These are phyloP conservation scores for Leishmania braziliensis DNA, from an alignment of 208 protist genomes.

Conservation along the genomic window DNA sequence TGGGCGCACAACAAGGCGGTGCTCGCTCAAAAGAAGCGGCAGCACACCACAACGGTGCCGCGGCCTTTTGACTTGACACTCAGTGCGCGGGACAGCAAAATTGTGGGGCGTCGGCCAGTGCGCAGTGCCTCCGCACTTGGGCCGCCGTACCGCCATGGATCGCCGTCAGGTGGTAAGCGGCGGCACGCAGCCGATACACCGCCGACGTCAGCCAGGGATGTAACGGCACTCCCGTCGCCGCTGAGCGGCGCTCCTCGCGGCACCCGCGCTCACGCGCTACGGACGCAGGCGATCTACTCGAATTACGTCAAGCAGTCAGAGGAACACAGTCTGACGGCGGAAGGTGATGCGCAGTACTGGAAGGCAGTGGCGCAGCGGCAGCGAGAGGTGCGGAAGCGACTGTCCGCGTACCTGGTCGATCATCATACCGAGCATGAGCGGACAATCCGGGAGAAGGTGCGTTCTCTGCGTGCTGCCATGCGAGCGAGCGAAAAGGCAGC, in stretches of 20 bases:
- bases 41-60: conserved; percentile 39
- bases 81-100: conserved; percentile 24
- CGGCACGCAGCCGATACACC: conserved; percentile 2
- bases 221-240: neutral
- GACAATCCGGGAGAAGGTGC: conserved; percentile 66
- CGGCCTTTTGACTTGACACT: conserved; percentile 67
- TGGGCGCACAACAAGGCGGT: conserved; percentile 62
- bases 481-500: conserved; percentile 57
- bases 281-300: conserved; percentile 69
- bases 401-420: conserved; percentile 62
- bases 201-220: neutral
- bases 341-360: conserved; percentile 35
- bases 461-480: conserved; percentile 45
- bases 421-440: conserved; percentile 49
- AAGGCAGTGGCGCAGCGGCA: conserved; percentile 39
- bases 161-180: neutral
- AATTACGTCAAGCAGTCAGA: conserved; percentile 49
- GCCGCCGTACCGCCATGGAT: conserved; percentile 3
- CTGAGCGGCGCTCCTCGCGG: conserved; percentile 40
- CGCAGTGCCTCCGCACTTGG: conserved; percentile 13
- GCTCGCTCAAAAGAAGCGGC: conserved; percentile 51
- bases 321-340: conserved; percentile 24
- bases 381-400: conserved; percentile 60
- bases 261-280: conserved; percentile 79
- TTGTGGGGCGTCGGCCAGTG: conserved; percentile 16